Evolutionary conservation across 2,329 filamentous ascomycete species (phyloP), one percentile per base, ranked within the genome.

Genomic region (Talaromyces sp.): DNA sequence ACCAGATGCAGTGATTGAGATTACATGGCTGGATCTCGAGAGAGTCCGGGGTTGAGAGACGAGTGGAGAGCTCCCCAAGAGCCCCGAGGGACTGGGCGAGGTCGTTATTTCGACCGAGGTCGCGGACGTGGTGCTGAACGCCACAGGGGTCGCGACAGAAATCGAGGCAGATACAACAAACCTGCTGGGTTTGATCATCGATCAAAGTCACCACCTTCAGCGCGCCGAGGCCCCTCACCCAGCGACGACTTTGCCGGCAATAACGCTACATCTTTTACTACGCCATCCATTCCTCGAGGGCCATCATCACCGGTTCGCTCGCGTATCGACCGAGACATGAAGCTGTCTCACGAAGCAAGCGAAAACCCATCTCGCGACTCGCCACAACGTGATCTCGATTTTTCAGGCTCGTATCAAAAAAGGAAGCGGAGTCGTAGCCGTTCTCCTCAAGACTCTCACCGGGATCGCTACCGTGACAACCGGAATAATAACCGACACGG

Each of bases 1-100:
- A 55, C 62, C 75, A 72, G 72, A 81, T 81, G 79, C 73, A 68
- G 76, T 68, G 71, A 71, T 70, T 70, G 66, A 65, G 69, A 70
- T 72, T 76, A 77, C 75, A 82, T 82, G 79, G 79, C 79, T 76
- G 77, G 76, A 73, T 78, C 78, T 72, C 76, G 73, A 74, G 75
- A 74, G 75, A 80, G 77, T 75, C 78, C 78, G 72, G 75, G 76
- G 71, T 75, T 81, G 77, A 82, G 75, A 78, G 76, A 81, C 72
- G 73, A 80, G 74, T 79, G 79, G 79, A 80, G 76, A 75, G 75
- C 71, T 70, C 72, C 78, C 71, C 73, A 72, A 68, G 75, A 79
- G 65, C 69, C 68, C 63, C 71, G 72, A 70, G 72, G 74, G 57
- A 70, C 68, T 65, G 70, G 74, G 60, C 68, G 66, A 63, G 71